These are phyloP conservation scores for Fusarium longipes DNA, from an alignment of 2,329 filamentous ascomycete species.

Conservation along the genomic window DNA sequence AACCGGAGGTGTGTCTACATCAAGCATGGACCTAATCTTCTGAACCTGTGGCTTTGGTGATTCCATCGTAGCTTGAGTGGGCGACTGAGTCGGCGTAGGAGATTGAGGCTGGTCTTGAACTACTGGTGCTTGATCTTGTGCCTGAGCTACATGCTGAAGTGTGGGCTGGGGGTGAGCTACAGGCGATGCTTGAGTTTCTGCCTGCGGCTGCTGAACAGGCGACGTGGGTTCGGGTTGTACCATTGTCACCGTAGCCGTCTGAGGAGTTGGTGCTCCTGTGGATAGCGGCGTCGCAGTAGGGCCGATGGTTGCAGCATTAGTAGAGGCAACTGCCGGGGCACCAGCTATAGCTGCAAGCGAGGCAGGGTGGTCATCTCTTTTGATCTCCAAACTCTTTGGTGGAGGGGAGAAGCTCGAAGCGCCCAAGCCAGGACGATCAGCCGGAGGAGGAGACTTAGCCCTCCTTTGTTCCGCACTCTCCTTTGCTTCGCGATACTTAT, in stretches of 20 bases:
- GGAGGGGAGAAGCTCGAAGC: conserved; percentile 50
- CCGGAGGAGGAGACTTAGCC: conserved; percentile 67
- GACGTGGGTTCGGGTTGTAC: conserved; percentile 20
- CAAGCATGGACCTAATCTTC: conserved; percentile 33
- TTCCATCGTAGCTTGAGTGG: background rate
- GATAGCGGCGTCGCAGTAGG: conserved; percentile 6
- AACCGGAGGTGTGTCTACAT: conserved; percentile 15
- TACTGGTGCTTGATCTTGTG: background rate
- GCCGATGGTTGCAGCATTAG: conserved; percentile 5
- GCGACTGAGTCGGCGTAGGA: background rate
- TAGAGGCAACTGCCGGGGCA: conserved; percentile 16
- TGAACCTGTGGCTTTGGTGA: conserved; percentile 9
- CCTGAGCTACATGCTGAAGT: conserved; percentile 8
- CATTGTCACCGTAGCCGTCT: conserved; percentile 22
- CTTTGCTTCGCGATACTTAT: conserved; percentile 69
- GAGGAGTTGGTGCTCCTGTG: conserved; percentile 8
- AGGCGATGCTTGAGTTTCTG: conserved; percentile 5
- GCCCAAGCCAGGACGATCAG: conserved; percentile 47
- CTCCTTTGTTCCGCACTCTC: conserved; percentile 66
- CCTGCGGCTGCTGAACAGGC: conserved; percentile 9
- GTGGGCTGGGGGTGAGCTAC: conserved; percentile 3
- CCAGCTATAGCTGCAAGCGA: conserved; percentile 24
- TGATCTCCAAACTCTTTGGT: conserved; percentile 63
- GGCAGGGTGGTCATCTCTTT: conserved; percentile 50
- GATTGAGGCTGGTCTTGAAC: conserved; percentile 3